phyloP scores from a whole-genome alignment of 23 red algal species.

The Gracilaria domingensis region DNA sequence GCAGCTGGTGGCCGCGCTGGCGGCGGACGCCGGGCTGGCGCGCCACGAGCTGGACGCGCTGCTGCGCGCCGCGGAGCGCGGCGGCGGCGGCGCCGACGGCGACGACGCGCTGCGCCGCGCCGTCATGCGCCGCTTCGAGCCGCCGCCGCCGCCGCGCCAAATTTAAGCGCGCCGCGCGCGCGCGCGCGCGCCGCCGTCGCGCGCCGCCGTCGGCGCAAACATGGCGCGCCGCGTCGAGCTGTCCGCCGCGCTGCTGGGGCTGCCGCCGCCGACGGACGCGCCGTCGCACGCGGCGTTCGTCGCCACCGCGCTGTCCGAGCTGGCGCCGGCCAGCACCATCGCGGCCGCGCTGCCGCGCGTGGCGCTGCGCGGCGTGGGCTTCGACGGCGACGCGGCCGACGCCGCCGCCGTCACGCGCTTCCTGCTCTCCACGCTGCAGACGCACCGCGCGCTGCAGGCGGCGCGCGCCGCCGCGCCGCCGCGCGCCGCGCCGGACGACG shows the following conservation, averaged over 20 bases:
- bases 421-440: slow-evolving; percentile 29
- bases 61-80: not conserved
- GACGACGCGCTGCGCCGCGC: no score
- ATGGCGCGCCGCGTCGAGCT: not conserved
- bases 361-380: slow-evolving; percentile 12
- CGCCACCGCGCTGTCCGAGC: slow-evolving; percentile 16
- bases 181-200: no score
- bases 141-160: not conserved
- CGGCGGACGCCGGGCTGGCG: slow-evolving; percentile 16
- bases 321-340: not conserved
- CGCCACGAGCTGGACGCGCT: slow-evolving; percentile 20
- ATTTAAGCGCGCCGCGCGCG: no score
- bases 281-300: not conserved
- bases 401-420: not conserved
- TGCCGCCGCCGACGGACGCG: not conserved
- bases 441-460: slow-evolving; percentile 12
- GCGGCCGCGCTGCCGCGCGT: not conserved
- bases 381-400: not conserved
- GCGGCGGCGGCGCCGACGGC: not conserved
- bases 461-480: not conserved
- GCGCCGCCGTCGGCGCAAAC: not conserved
- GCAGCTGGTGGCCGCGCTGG: slow-evolving; percentile 3
- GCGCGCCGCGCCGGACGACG: not conserved
- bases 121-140: not conserved
- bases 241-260: not conserved